Percentiles rank a stretch among this genome's conserved stretches.
Evolutionary conservation across 176 grass and related monocot species (phyloP).

Genomic region (Oryza glaberrima): DNA sequence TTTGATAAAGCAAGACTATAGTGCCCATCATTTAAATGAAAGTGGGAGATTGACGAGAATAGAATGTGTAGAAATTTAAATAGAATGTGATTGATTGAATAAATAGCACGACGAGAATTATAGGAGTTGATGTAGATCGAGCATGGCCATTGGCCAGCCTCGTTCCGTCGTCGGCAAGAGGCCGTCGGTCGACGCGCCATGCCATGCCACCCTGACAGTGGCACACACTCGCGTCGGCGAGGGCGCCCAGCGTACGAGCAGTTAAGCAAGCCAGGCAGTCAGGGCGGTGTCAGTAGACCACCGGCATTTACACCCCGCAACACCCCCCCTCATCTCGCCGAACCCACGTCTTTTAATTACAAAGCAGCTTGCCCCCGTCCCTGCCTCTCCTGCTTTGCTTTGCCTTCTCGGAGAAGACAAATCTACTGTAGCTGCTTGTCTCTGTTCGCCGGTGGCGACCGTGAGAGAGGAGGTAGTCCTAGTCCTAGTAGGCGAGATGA

Average conservation of each 20-base stretch:
- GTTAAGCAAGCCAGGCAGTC: not conserved
- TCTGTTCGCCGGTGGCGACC: not conserved
- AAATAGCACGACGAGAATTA: too few relatives aligned
- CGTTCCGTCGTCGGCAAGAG: not conserved
- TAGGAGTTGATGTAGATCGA: too few relatives aligned
- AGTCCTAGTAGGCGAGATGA: constrained; percentile 43
- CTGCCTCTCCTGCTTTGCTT: not conserved
- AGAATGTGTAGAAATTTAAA: too few relatives aligned
- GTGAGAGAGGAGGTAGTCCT: too few relatives aligned
- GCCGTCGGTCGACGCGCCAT: not conserved
- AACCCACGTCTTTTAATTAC: not conserved
- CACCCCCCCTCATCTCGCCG: too few relatives aligned
- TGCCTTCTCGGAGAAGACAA: not conserved
- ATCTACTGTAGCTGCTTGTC: not conserved
- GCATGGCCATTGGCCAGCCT: too few relatives aligned
- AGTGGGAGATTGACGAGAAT: too few relatives aligned
- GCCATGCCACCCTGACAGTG: not conserved
- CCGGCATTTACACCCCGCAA: not conserved
- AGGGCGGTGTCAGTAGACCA: not conserved
- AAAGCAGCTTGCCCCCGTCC: not conserved
- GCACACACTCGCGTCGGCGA: not conserved
- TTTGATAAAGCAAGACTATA: too few relatives aligned
- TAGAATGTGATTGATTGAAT: too few relatives aligned
- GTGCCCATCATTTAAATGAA: too few relatives aligned
- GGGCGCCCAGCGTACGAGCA: too few relatives aligned